Evolutionary conservation across 768 basidiomycete genomes (phyloP), one percentile per base, ranked within the genome.

Genomic region (Collybia mongolica): DNA sequence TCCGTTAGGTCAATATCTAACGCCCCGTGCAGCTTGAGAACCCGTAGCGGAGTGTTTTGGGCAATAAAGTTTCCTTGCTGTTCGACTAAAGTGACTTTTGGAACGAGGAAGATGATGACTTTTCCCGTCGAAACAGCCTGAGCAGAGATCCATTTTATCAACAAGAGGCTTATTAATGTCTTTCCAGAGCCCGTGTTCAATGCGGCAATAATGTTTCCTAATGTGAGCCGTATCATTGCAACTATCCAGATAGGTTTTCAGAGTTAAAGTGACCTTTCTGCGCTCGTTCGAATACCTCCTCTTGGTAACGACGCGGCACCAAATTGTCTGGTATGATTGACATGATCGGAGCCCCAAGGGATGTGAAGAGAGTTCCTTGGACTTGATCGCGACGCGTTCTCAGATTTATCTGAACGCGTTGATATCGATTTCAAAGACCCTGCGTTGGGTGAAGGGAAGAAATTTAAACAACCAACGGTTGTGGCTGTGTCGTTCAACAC

Each of bases 21-120:
- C 6, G 81, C 79, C 15, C 92, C 93, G 53, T 83, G 80, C 22
- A 90, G 77, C 59, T 84, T 84, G 23, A 75, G 68, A 18, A 93
- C 84, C 35, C 80, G 80, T 38, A 93, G 62, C 0, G 84, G 74
- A 1, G 87, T 86, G 54, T 89, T 75, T 53, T 77, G 71, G 11
- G 74, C 60, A 48, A 93, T 79, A 55, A 85, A 90, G 19, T 79
- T 72, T 18, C 77, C 81, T 61, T 93, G 90, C 62, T 95, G 93
- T 55, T 88, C 81, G 18, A 94, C 93, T 14, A 96, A 78, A 2
- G 90, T 77, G 3, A 93, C 90, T 56, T 87, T 87, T 0, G 93
- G 93, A 2, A 91, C 91, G 28, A 95, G 76, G 60, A 94, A 94
- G 8, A 93, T 76, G 55, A 85, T 76, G 41, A 80, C 76, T 65